Evolutionary conservation across 257 asterid species (phyloP).

Genomic region (Solanum bukasovii): DNA sequence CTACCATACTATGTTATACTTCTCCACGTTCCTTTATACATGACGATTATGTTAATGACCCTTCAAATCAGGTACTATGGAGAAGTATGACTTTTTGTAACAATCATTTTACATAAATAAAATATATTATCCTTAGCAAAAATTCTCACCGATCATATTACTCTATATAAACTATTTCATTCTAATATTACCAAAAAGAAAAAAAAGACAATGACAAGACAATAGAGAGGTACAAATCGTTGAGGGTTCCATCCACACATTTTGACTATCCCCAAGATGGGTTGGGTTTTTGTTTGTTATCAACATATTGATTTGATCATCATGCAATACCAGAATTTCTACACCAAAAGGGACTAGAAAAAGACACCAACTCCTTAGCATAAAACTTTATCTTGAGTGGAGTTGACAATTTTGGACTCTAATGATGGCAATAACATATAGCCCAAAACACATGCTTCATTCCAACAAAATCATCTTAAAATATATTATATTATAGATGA

Average conservation of each 20-base stretch:
- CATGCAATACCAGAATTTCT: neutral
- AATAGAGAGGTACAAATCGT: neutral
- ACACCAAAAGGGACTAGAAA: neutral
- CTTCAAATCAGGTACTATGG: neutral
- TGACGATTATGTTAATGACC: neutral
- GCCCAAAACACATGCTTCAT: neutral
- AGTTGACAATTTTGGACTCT: neutral
- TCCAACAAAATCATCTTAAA: neutral
- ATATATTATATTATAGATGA: neutral
- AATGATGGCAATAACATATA: neutral
- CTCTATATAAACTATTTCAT: neutral
- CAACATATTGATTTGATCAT: neutral
- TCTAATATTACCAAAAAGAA: neutral
- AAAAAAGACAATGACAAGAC: neutral
- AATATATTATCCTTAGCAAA: neutral
- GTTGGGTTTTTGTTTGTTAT: neutral
- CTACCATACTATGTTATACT: neutral
- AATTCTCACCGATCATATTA: neutral
- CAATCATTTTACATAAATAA: neutral
- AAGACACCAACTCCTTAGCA: neutral
- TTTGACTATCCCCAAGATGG: neutral
- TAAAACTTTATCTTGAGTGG: neutral
- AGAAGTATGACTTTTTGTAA: neutral
- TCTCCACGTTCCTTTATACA: neutral
- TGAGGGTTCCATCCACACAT: neutral